Base-by-base conservation (phyloP, 2,329 filamentous ascomycete species). In the Lasiodiplodia citricola region DNA sequence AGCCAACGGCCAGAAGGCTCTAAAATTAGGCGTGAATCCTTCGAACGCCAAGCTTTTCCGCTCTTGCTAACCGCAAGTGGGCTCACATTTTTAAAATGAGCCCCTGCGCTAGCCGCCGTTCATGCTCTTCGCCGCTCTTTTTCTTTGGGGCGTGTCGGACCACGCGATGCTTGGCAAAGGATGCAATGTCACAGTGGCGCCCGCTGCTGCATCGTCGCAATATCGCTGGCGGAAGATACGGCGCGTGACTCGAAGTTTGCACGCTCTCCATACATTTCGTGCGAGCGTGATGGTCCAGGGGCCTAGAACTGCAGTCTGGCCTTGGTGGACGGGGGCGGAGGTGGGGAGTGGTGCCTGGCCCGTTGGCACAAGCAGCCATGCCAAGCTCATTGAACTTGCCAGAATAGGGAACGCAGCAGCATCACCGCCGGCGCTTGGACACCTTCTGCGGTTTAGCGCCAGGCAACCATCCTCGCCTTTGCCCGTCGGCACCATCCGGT, bases 21-120 rank as follows among this genome's bases (percentile, higher is more conserved):
- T 64, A 64, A 64, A 64, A 64, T 64, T 64, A 38, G 60, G 16
- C 16, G 44, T 38, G 47, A 52, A 64, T 64, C 60, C 60, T 64
- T 37, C 57, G 18, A 0, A 38, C 18, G 60, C 60, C 47, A 64
- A 64, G 60, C 60, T 64, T 64, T 64, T 25, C 38, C 41, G 56
- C 56, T 41, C 37, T 7, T 6, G 41, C 58, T 51, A 63, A 25
- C 58, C 47, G 21, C 11, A 51, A 14, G 8, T 11, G 41, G 21
- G 38, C 23, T 44, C 35, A 58, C 56, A 41, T n/a, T 37, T 35
- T 31, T 54, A 18, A 64, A 64, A 64, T 64, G 60, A 64, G 60
- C 60, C 60, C 60, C 60, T 64, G 60, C 60, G 60, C 60, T 64
- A 64, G 60, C 60, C 44, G 60, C 60, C 47, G 47, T 23, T 47